Base-by-base conservation (phyloP, 176 grass and related monocot genomes). In the Eremochloa ophiuroides region DNA sequence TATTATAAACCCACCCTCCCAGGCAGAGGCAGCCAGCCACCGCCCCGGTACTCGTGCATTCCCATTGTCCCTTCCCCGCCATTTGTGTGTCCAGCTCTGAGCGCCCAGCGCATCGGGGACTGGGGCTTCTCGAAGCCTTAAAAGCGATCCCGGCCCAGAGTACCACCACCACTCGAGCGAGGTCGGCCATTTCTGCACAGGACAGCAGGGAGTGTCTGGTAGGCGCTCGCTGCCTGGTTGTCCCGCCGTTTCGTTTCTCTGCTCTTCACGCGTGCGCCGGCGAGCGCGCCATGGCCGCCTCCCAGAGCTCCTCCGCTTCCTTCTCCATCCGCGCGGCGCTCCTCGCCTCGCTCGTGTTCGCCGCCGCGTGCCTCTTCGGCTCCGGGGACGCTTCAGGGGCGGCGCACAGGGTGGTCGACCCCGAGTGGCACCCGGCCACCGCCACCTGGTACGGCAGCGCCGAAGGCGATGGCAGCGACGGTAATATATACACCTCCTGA, bases 401-500 rank as follows among this genome's bases (percentile, higher is more conserved):
- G 44, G 87, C 65, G 31, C 81, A 74, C 74, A 47, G 18, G 77
- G 84, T 90, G 80, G 82, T 84, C 60, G 96, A 95, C 88, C 87
- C 84, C 46, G 84, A 95, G 78, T 99, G 96, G 96, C 91, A 95
- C 44, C 90, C 91, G 20, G 96, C 96, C 28, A 95, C 88, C 31
- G 96, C 96, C 37, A 99, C 96, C 33, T 99, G 96, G 96, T 99
- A 95, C 64, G 96, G 96, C 34, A 86, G 88, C 77, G 30, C 93
- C 26, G 91, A 99, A 2, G 96, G 96, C 76, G 96, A 99, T 76
- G 96, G 96, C 76, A 99, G 96, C 62, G 90, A 93, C 51, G 96
- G 96, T 99, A 83, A 62, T 44, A 62, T n/a, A n/a, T n/a, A n/a
- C n/a, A n/a, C n/a, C n/a, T n/a, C 74, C 38, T 44, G n/a, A n/a